A percentile compares a stretch with the other conserved stretches of the same genome.
Evolutionary conservation across 148 eudicot genomes (phyloP).

Genomic region (Vaccinium macrocarpon): DNA sequence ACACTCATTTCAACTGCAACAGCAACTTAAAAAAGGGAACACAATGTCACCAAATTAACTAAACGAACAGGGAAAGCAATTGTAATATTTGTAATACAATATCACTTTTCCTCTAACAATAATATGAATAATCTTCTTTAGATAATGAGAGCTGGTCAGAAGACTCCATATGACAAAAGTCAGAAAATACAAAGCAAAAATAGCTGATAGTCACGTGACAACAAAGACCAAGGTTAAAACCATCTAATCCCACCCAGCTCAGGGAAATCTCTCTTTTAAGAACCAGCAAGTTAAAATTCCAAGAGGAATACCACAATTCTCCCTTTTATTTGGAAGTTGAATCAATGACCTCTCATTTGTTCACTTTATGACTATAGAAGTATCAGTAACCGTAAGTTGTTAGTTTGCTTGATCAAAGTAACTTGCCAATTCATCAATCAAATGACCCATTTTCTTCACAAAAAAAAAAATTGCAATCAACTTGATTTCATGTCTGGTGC

Average conservation of each 20-base stretch:
- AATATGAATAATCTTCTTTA: too few relatives aligned
- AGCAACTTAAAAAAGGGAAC: too few relatives aligned
- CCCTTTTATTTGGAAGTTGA: neutral
- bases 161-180: too few relatives aligned
- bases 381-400: neutral
- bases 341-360: neutral
- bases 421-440: neutral
- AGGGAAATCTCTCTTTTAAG: neutral
- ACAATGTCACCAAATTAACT: too few relatives aligned
- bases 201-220: too few relatives aligned
- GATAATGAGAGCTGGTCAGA: too few relatives aligned
- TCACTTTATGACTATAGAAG: slow-evolving; percentile 4
- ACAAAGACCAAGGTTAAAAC: neutral
- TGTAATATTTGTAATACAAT: too few relatives aligned
- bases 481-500: neutral
- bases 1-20: too few relatives aligned
- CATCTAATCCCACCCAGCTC: neutral
- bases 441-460: neutral
- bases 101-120: too few relatives aligned
- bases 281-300: neutral
- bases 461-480: neutral
- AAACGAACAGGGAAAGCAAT: too few relatives aligned
- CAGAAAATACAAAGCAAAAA: too few relatives aligned
- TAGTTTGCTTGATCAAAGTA: neutral
- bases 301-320: neutral